Percentiles rank a stretch among this genome's conserved stretches.
These are phyloP conservation scores for Tylopilus sp. DNA, from an alignment of 768 basidiomycete genomes.

Conservation along the genomic window DNA sequence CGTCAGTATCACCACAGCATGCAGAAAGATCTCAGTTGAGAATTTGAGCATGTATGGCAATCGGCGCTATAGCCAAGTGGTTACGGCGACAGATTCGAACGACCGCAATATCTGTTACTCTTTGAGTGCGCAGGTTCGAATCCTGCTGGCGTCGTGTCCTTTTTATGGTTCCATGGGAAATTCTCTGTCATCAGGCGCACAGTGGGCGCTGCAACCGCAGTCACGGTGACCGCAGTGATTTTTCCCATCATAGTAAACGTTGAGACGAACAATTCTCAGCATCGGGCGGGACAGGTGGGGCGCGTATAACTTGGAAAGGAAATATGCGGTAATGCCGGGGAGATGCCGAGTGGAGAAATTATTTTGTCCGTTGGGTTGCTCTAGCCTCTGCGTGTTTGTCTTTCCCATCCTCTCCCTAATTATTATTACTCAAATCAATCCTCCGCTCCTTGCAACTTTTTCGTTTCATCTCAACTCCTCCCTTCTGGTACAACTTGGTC, in stretches of 20 bases:
- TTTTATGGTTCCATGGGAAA: constrained; percentile 9
- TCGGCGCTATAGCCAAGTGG: constrained; percentile 67
- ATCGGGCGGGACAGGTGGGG: not conserved
- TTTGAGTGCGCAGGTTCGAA: constrained; percentile 68
- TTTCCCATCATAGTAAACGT: not conserved
- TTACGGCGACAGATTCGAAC: constrained; percentile 77
- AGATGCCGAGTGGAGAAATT: constrained; percentile 20
- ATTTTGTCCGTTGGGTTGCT: constrained; percentile 1
- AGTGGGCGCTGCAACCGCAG: not conserved
- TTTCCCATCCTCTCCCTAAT: constrained; percentile 23
- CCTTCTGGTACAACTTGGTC: constrained; percentile 2
- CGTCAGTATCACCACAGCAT: too few species aligned
- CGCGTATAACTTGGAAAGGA: constrained; percentile 1
- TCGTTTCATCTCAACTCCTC: constrained; percentile 5
- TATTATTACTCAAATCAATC: constrained; percentile 21
- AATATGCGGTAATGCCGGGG: constrained; percentile 13
- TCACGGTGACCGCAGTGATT: too few species aligned
- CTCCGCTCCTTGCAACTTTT: constrained; percentile 18
- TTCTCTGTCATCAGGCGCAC: not conserved
- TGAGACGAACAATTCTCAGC: not conserved
- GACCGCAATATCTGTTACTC: constrained; percentile 49
- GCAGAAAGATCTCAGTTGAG: too few species aligned
- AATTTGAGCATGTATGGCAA: too few species aligned
- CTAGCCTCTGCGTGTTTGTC: not conserved
- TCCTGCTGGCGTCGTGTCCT: constrained; percentile 57